Evolutionary conservation across 2,329 filamentous ascomycete species (phyloP).

Genomic region (Microthyrium microscopicum): DNA sequence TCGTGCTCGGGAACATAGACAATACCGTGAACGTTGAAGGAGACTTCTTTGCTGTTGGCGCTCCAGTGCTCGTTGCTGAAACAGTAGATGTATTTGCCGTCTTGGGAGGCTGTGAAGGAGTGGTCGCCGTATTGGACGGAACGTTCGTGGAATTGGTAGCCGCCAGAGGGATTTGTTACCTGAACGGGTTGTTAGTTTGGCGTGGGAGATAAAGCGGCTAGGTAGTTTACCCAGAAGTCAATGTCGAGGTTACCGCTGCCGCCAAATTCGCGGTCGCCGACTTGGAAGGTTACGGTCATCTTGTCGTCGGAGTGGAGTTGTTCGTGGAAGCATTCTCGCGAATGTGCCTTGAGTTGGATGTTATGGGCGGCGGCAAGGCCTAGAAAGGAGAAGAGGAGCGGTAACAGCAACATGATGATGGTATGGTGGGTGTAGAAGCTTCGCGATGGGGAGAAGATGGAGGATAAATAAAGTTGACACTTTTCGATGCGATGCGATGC

Average conservation of each 20-base stretch:
- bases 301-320: slow-evolving; percentile 79
- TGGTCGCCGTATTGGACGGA: slow-evolving; percentile 80
- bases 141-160: slow-evolving; percentile 66
- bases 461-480: too few species aligned
- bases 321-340: slow-evolving; percentile 96
- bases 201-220: background rate
- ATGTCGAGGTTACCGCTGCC: slow-evolving; percentile 88
- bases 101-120: slow-evolving; percentile 67
- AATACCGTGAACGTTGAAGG: slow-evolving; percentile 97
- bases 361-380: slow-evolving; percentile 66
- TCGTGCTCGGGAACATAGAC: slow-evolving; percentile 91
- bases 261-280: slow-evolving; percentile 91
- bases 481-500: too few species aligned
- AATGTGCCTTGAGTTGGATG: slow-evolving; percentile 85
- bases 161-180: slow-evolving; percentile 64
- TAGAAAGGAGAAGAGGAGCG: too few species aligned
- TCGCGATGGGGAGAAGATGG: too few species aligned
- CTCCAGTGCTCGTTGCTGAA: slow-evolving; percentile 99
- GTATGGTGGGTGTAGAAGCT: too few species aligned
- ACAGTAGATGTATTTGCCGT: slow-evolving; percentile 91
- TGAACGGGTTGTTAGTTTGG: slow-evolving; percentile 15
- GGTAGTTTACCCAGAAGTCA: slow-evolving; percentile 76
- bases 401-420: too few species aligned
- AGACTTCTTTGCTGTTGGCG: slow-evolving; percentile 90
- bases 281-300: slow-evolving; percentile 98